phyloP scores from a whole-genome alignment of 768 basidiomycete species.

The Infundibulicybe gibba region DNA sequence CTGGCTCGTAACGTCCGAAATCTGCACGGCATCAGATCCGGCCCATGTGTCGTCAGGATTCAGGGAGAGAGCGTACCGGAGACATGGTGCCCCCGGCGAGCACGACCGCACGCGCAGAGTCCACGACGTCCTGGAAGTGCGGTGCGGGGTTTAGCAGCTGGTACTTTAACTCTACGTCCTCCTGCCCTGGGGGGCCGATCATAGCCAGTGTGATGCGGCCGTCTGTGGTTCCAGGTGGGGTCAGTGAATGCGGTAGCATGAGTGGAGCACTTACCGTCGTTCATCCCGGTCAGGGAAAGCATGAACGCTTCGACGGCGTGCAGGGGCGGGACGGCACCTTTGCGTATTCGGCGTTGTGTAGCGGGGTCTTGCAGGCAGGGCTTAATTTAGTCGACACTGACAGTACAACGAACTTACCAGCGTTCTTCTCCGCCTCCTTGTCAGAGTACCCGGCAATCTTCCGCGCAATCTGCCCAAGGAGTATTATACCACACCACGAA shows the following conservation, averaged over 20 bases:
- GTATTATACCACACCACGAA: neutral
- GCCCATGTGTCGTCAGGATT: too few relatives aligned
- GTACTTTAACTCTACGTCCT: conserved; percentile 74
- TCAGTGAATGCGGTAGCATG: neutral
- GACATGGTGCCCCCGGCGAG: conserved; percentile 98
- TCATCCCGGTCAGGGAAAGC: conserved; percentile 70
- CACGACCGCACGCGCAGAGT: conserved; percentile 78
- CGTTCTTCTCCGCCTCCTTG: conserved; percentile 42
- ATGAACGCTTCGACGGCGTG: conserved; percentile 80
- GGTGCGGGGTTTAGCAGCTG: conserved; percentile 91
- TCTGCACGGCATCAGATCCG: conserved; percentile 41
- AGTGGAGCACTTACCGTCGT: conserved; percentile 49
- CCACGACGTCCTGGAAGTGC: conserved; percentile 79
- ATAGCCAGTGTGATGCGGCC: conserved; percentile 69
- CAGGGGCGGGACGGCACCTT: conserved; percentile 64
- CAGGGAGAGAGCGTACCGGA: conserved; percentile 58
- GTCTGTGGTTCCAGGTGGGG: conserved; percentile 48
- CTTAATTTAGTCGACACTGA: too few relatives aligned
- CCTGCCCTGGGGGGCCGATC: conserved; percentile 29
- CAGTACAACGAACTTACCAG: conserved; percentile 20
- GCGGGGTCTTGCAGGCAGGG: too few relatives aligned
- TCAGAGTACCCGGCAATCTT: conserved; percentile 88
- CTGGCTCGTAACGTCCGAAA: conserved; percentile 82
- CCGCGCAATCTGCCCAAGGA: conserved; percentile 49
- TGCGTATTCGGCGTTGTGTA: too few relatives aligned